Base-by-base conservation (phyloP, 2,329 filamentous ascomycete species). In the Microcyclospora tardicrescens region DNA sequence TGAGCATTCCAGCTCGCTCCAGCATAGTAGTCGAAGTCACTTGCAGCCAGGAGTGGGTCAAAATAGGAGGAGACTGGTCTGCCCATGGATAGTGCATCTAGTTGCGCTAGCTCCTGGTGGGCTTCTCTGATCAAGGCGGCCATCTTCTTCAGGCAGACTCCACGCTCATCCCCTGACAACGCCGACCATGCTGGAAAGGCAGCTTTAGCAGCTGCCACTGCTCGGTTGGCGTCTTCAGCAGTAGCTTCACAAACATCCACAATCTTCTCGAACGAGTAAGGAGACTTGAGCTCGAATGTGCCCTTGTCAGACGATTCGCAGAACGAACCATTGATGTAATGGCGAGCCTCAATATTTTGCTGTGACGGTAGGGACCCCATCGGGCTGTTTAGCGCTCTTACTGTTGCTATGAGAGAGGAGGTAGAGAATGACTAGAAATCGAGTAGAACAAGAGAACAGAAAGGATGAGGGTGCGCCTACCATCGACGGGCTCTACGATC, bases 151-250 rank as follows among this genome's bases (percentile, higher is more conserved):
- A 75, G 45, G 44, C 58, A 60, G 14, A 48, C 43, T 3, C 59
- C 65, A 5, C 70, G 63, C 16, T 61, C 52, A 2, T 55, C 44
- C 0, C 65, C 63, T 2, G 38, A 41, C 31, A 52, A 42, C 42
- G 72, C 64, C 79, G 84, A 87, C 44, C 58, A 59, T 35, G 62
- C 57, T 12, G 48, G 49, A 55, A 86, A 76, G 2, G 82, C 82
- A 47, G 69, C 69, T 37, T 78, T 72, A 29, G 82, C 82, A 2
- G 81, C 78, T 24, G 69, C 64, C 13, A 86, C 81, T 11, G 82
- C 82, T 9, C 61, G 63, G 57, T 86, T 77, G 38, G 85, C 73
- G 60, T 86, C 81, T 14, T 75, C 68, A 1, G 67, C 61, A 0
- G 72, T 71, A 6, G 79, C 82, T 12, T 81, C 79, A 52, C 80